These are phyloP conservation scores for Ascochyta clinopodiicola DNA, from an alignment of 2,329 filamentous ascomycete genomes.

Conservation along the genomic window DNA sequence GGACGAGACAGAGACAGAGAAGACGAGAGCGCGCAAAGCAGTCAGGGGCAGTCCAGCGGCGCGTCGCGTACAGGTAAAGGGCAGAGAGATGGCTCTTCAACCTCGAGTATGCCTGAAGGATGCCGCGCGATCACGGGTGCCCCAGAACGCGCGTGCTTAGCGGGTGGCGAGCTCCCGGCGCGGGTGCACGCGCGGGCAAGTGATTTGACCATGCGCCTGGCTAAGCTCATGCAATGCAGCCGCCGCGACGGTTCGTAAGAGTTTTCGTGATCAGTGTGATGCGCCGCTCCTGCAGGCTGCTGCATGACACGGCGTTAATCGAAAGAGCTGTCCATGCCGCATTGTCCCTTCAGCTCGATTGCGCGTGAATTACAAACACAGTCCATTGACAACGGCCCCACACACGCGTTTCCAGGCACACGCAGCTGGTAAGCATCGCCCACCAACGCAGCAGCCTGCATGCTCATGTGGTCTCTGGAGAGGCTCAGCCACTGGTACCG, in stretches of 20 bases:
- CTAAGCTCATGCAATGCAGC: constrained; percentile 27
- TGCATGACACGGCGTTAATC: constrained; percentile 19
- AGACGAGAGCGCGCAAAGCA: constrained; percentile 8
- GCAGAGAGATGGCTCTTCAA: constrained; percentile 14
- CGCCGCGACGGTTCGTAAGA: constrained; percentile 22
- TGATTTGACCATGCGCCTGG: constrained; percentile 15
- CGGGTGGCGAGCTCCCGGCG: constrained; percentile 17
- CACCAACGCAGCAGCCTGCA: constrained; percentile 1
- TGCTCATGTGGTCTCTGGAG: background rate
- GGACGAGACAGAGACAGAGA: constrained; percentile 7
- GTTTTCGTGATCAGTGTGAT: constrained; percentile 13
- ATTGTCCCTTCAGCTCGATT: background rate
- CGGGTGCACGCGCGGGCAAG: constrained; percentile 19
- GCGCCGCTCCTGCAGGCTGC: constrained; percentile 9
- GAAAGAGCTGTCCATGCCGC: background rate
- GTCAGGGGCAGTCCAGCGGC: constrained; percentile 16
- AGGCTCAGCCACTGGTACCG: background rate
- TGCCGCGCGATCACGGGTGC: constrained; percentile 31
- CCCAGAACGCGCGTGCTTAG: constrained; percentile 28
- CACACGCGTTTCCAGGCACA: constrained; percentile 7
- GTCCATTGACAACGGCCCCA: constrained; percentile 11
- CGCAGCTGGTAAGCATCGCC: background rate
- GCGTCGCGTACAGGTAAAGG: constrained; percentile 27
- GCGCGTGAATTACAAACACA: constrained; percentile 7
- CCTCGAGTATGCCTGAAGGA: constrained; percentile 22